Evolutionary conservation across 2,329 filamentous ascomycete species (phyloP), one percentile per base, ranked within the genome.

Genomic region (Neodidymelliopsis sp.): DNA sequence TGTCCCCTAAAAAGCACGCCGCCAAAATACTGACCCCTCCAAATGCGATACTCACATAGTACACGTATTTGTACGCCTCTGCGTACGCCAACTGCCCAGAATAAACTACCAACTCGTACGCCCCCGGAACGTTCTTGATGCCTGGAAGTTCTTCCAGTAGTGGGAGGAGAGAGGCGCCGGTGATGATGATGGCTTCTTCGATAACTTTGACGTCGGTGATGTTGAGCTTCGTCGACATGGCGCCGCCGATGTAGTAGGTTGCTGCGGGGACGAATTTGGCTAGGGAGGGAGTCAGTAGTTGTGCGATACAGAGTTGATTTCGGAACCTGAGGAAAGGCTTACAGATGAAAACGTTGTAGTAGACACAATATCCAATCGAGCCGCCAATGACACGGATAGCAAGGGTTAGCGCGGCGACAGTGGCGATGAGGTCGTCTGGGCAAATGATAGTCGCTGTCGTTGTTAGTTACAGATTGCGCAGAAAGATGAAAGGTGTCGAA

Each of bases 371-470:
- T 27, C 84, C 86, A 48, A 88, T 80, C 11, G 81, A 79, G 15
- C 85, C 86, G 33, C 86, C 86, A 35, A 88, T 79, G 36, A 88
- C 84, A 33, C 86, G 84, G 56, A 89, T 83, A 8, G 84, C 81
- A 27, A 89, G 79, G 0, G 85, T 88, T 10, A 89, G 73, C 3
- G 86, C 84, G 0, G 85, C 81, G 36, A 88, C 79, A 1, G 86
- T 88, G 16, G 84, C 86, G 56, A 89, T 88, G 2, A 89, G 77
- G 49, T 88, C 85, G 63, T 86, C 83, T 0, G 85, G 85, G 56
- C 84, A 87, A 59, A 89, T 84, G 60, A 89, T 87, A 2, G 84
- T 86, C 4, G 83, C 83, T 58, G 8, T 7, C 4, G 6, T 12
- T 11, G 7, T 59, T 9, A 59, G 56, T 4, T 11, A 24, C 2